Percentiles rank a stretch among this genome's conserved stretches.
phyloP scores from a whole-genome alignment of 2,329 filamentous ascomycete species.

The Pseudocercospora cruenta region DNA sequence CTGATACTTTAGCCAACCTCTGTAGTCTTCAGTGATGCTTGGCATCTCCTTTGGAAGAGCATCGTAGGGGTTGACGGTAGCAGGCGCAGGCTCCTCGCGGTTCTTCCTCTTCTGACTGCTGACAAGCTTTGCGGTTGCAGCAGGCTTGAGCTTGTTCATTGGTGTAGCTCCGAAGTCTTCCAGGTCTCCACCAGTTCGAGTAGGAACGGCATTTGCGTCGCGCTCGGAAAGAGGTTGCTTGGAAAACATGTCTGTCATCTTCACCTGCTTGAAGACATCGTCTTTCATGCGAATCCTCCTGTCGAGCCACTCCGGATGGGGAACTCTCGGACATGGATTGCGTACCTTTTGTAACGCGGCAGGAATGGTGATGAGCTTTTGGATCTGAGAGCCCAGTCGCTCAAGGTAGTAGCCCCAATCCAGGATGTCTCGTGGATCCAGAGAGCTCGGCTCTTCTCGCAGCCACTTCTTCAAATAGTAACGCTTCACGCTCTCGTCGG shows the following conservation, averaged over 20 bases:
- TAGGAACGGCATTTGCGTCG: slow-evolving; percentile 63
- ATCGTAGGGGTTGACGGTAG: slow-evolving; percentile 76
- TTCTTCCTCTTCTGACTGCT: slow-evolving; percentile 53
- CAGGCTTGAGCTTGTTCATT: slow-evolving; percentile 51
- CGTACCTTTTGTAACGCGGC: slow-evolving; percentile 92
- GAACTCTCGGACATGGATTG: slow-evolving; percentile 90
- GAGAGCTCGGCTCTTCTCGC: slow-evolving; percentile 86
- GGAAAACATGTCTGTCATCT: slow-evolving; percentile 89
- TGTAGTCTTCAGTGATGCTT: slow-evolving; percentile 80
- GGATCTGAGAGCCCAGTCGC: slow-evolving; percentile 92
- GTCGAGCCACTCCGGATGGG: slow-evolving; percentile 96
- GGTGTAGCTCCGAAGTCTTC: slow-evolving; percentile 50
- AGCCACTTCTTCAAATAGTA: slow-evolving; percentile 94
- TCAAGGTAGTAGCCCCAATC: slow-evolving; percentile 99
- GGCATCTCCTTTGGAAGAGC: slow-evolving; percentile 83
- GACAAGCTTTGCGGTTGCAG: slow-evolving; percentile 38
- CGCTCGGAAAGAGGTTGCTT: slow-evolving; percentile 75
- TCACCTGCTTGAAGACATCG: slow-evolving; percentile 97
- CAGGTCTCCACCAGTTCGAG: slow-evolving; percentile 53
- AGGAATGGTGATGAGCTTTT: slow-evolving; percentile 98
- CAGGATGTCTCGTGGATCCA: slow-evolving; percentile 84
- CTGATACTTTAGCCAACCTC: slow-evolving; percentile 86
- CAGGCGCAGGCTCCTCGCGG: slow-evolving; percentile 48
- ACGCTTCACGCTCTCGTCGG: slow-evolving; percentile 83
- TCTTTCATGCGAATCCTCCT: slow-evolving; percentile 92